A percentile compares a stretch with the other conserved stretches of the same genome.
These are phyloP conservation scores for Mortierella hygrophila DNA, from an alignment of 192 early-diverging fungal species.

Conservation along the genomic window DNA sequence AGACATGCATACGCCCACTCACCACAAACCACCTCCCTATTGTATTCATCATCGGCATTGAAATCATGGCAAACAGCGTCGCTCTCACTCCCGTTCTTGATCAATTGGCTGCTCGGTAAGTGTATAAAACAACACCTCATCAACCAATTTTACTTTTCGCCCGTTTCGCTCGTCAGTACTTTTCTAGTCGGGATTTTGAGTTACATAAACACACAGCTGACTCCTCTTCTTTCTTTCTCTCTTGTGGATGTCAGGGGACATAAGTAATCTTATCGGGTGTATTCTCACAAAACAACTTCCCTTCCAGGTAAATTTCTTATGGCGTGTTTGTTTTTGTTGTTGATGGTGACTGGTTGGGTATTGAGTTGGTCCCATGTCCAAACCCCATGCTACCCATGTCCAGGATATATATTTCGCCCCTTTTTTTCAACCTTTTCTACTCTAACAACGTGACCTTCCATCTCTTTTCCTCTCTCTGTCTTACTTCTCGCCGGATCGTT, in stretches of 20 bases:
- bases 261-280: slow-evolving; percentile 78
- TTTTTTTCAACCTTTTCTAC: background rate
- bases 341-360: slow-evolving; percentile 5
- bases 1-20: background rate
- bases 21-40: background rate
- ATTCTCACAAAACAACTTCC: slow-evolving; percentile 78
- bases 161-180: background rate
- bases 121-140: background rate
- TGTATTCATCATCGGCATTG: background rate
- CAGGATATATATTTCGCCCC: background rate
- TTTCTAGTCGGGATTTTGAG: background rate
- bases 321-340: slow-evolving; percentile 40
- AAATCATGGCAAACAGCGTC: slow-evolving; percentile 42
- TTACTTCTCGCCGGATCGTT: slow-evolving; percentile 23
- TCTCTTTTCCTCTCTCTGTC: background rate
- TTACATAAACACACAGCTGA: background rate
- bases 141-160: background rate
- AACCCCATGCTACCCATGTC: slow-evolving; percentile 9
- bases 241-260: slow-evolving; percentile 64
- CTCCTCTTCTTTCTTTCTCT: slow-evolving; percentile 12
- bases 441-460: background rate
- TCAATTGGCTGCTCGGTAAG: slow-evolving; percentile 74
- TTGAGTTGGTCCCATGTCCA: slow-evolving; percentile 8
- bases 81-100: slow-evolving; percentile 69
- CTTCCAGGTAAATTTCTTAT: slow-evolving; percentile 71